Evolutionary conservation across 345 rosid genomes (phyloP), one percentile per base, ranked within the genome.

Genomic region (Salix suchowensis): DNA sequence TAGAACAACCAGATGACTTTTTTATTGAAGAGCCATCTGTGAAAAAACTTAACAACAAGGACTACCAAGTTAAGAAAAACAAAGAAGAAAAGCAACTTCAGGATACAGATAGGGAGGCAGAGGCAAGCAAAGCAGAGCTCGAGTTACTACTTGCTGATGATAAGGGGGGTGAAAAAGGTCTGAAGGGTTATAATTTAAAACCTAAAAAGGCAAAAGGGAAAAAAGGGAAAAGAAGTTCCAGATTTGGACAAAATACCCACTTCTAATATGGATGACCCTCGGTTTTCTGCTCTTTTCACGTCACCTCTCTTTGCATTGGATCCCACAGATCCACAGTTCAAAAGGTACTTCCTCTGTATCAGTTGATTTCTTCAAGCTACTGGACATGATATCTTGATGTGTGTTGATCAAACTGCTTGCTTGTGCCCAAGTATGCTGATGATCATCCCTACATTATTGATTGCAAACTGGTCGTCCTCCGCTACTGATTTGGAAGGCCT

Each of bases 321-420:
- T 79, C 99, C 99, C 72, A 96, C 99, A 9, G 89, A 96, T 84
- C 99, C 99, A 44, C 94, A 90, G 80, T 96, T 88, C 86, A 93
- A 93, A 86, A 89, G 99, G 99, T 96, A 81, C 40, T 65, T 46
- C 52, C 14, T 3, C 7, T 54, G 14, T 14, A 52, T 24, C 4
- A 13, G 18, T 73, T 28, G 10, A 30, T 28, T 26, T 19, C 18
- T 67, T 32, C 3, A 69, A 13, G 23, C 9, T 23, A 28, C 30
- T 37, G 11, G 40, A 58, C 6, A 6, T 65, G 73, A 74, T 18
- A 5, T 76, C 0, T 15, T 39, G 12, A 69, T 14, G 68, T 70
- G 28, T 52, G 39, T 15, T 30, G 75, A 26, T 68, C 7, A 28
- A 61, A 2, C 36, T 15, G 16, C 61, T 55, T 48, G 34, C 30